Conservation (phyloP, 257 asterid genomes). For the Solanum virginianum region DNA sequence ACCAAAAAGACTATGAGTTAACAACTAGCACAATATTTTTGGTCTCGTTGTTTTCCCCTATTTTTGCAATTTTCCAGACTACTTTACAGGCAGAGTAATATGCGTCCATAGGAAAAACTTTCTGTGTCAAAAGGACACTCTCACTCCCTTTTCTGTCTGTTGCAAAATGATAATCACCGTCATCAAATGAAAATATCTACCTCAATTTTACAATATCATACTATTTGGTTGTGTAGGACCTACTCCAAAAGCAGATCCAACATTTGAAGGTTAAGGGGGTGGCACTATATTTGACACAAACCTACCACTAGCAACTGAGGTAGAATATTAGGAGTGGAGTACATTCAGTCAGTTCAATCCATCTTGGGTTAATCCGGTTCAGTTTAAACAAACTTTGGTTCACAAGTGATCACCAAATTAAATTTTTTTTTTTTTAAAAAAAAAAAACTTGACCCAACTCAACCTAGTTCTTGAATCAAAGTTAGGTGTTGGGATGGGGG, state of each 20-base stretch:
- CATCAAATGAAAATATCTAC: background rate
- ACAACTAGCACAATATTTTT: background rate
- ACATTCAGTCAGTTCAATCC: background rate
- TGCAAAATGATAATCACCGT: background rate
- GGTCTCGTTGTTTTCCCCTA: background rate
- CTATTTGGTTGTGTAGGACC: background rate
- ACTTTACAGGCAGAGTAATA: background rate
- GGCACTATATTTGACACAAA: background rate
- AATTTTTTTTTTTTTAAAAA: too few relatives aligned
- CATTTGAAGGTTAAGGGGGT: background rate
- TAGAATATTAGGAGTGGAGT: background rate
- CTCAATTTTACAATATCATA: background rate
- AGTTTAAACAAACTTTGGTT: background rate
- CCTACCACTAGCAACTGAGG: background rate
- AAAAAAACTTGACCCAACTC: background rate
- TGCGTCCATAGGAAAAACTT: background rate
- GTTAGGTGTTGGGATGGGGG: too few relatives aligned
- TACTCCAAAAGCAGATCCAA: background rate
- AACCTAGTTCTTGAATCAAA: too few relatives aligned
- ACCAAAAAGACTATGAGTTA: background rate
- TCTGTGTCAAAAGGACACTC: background rate
- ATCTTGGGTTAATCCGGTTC: background rate
- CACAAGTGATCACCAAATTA: background rate
- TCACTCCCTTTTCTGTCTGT: background rate
- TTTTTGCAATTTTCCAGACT: background rate